phyloP scores from a whole-genome alignment of 129 eudicot species.

The Smallanthus sonchifolius region DNA sequence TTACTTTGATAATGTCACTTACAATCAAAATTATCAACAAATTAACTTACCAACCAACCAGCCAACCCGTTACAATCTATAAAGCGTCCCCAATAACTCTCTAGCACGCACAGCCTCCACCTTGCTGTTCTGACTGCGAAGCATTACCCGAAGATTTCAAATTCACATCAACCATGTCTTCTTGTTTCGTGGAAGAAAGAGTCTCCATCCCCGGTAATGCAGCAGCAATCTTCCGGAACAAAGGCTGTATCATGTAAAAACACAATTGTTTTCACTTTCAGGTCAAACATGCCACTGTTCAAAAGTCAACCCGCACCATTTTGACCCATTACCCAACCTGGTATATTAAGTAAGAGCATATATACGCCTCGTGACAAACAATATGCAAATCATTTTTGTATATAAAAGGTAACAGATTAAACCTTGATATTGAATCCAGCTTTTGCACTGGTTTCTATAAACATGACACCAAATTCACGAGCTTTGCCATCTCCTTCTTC shows the following conservation, averaged over 20 bases:
- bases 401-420: neutral
- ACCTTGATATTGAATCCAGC: constrained; percentile 90
- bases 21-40: constrained; percentile 32
- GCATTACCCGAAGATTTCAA: constrained; percentile 57
- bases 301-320: neutral
- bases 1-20: constrained; percentile 17
- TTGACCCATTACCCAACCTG: neutral
- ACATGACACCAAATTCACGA: constrained; percentile 67
- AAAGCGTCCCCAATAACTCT: neutral
- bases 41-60: constrained; percentile 8
- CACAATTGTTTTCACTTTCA: neutral
- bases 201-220: constrained; percentile 96
- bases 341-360: neutral
- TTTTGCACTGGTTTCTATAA: constrained; percentile 90
- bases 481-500: constrained; percentile 77
- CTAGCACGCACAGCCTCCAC: constrained; percentile 84
- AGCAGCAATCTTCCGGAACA: constrained; percentile 82
- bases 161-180: constrained; percentile 94
- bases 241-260: constrained; percentile 42
- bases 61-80: constrained; percentile 15
- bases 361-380: neutral
- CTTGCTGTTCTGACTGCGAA: constrained; percentile 66
- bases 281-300: neutral
- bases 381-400: neutral
- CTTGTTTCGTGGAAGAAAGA: constrained; percentile 71